Base-by-base conservation (phyloP, 495 filamentous ascomycete genomes). In the Articulospora tetracladia region DNA sequence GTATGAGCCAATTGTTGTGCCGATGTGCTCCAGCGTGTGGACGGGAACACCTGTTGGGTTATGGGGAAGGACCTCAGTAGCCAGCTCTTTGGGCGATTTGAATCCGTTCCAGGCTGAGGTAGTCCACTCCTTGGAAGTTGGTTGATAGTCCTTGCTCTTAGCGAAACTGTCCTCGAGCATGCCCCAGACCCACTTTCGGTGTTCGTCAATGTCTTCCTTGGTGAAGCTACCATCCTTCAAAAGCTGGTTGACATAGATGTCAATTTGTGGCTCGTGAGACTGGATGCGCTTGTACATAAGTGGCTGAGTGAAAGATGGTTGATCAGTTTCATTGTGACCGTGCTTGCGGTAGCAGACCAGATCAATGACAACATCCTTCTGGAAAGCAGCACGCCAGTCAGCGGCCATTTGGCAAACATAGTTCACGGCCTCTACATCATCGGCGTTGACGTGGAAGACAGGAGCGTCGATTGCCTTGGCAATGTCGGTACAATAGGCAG, bases 121-220 rank as follows among this genome's bases (percentile, higher is more conserved):
- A 63, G 96, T 85, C 94, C 94, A 98, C 75, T 98, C 94, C 76
- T 96, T 96, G 58, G 93, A 86, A 41, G 88, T 93, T 22, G 94
- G 92, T 76, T 96, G 89, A 73, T 98, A 98, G 69, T 98, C 93
- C 77, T 92, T 97, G 76, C 91, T 95, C 71, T 93, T 89, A 63
- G 92, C 82, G 74, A 98, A 98, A 78, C 91, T 96, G 71, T 96
- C 92, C 69, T 93, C 91, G 47, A 98, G 78, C 93, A 98, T 98
- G 63, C 90, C 91, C 94, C 95, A 98, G 53, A 98, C 95, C 94
- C 94, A 98, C 74, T 95, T 90, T 79, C 94, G 96, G 82, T 98
- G 94, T 80, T 98, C 94, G 60, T 98, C 93, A 59, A 98, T 90
- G 69, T 98, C 94, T 66, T 93, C 93, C 77, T 96, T 91, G 59